Conservation (phyloP, 176 grass and related monocot species). For the Carex scoparia region DNA sequence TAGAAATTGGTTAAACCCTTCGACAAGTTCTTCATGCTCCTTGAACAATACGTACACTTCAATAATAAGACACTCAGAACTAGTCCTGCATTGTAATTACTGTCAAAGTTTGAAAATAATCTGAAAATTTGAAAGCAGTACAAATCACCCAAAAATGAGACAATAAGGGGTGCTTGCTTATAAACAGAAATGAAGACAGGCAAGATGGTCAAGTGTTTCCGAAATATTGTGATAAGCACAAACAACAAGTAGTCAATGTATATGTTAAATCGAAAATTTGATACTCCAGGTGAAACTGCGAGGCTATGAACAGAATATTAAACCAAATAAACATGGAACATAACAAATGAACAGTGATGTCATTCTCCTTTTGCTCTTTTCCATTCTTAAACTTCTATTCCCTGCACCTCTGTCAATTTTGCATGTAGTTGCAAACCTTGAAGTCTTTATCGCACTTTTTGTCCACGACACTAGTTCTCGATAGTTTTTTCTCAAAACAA, state of each 20-base stretch:
- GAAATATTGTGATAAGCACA: no score
- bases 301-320: no score
- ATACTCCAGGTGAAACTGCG: no score
- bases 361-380: background rate
- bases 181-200: no score
- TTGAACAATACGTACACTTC: background rate
- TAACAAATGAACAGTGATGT: background rate
- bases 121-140: background rate
- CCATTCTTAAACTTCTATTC: background rate
- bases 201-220: no score
- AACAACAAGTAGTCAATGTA: no score
- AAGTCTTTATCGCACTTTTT: background rate
- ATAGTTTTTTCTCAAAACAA: background rate
- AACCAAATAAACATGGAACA: background rate
- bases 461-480: background rate
- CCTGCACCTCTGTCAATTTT: background rate
- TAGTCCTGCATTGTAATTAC: background rate
- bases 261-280: no score
- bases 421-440: background rate
- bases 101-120: background rate
- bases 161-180: no score
- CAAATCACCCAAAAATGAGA: background rate
- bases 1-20: slow-evolving; percentile 1
- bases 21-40: slow-evolving; percentile 13
- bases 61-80: background rate